Evolutionary conservation across 345 rosid species (phyloP), one percentile per base, ranked within the genome.

Genomic region (Triadica sebifera): DNA sequence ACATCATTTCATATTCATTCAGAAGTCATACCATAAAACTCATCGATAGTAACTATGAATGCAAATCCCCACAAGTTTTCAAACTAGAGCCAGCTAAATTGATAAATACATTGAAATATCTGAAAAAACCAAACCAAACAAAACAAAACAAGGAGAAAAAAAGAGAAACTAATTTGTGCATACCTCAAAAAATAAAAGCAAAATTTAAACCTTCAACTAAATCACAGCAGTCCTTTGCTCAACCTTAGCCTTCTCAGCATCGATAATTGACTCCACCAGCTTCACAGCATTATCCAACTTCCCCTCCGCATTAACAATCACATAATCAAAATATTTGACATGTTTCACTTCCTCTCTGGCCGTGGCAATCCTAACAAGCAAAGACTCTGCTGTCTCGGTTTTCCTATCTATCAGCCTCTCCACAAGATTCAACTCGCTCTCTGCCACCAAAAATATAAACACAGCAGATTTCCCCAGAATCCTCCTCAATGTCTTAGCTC

Each of bases 211-310:
- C 53, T 47, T 43, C 55, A 9, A 53, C 64, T 60, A 94, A 76
- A 94, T 78, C 74, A 82, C 86, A n/a, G 88, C 84, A 66, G 50
- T 82, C 81, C 89, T 87, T 56, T 88, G 98, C 69, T 79, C 73
- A 74, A 94, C 97, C 83, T 81, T 92, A 2, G 97, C 92, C 82
- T 89, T 94, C 97, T 94, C 98, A 10, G 97, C 95, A 74, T 94
- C 98, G 20, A 94, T 88, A 65, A 94, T 89, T 6, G 95, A 86
- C 12, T 84, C 93, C 39, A 94, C 84, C 16, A 87, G 72, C 41
- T 63, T 82, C 41, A 91, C 98, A 0, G 98, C 90, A 65, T 81
- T 84, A 22, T 91, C 95, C 75, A 92, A 89, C 85, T 76, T 87
- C 67, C 95, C 98, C 69, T 89, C 81, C 6, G 91, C 91, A 84